These are phyloP conservation scores for Fusarium sp. DNA, from an alignment of 2,329 filamentous ascomycete genomes.

Conservation along the genomic window DNA sequence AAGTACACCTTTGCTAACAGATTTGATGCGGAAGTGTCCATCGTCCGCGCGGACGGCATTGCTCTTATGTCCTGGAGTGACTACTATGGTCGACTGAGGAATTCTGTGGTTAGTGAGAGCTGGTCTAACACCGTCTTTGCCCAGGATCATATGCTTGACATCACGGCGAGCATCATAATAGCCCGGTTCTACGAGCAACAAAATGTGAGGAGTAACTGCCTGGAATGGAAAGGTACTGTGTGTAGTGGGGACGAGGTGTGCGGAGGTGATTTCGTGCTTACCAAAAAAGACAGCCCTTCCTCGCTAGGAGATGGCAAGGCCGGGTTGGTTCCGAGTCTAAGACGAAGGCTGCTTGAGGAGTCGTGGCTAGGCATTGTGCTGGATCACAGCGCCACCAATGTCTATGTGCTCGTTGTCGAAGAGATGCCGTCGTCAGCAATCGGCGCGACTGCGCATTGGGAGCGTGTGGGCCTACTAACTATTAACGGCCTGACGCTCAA, in stretches of 20 bases:
- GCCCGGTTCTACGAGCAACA: neutral
- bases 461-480: neutral
- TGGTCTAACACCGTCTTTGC: neutral
- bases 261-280: neutral
- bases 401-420: neutral
- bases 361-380: neutral
- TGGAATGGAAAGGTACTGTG: neutral
- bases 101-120: neutral
- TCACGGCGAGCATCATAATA: neutral
- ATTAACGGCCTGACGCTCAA: neutral
- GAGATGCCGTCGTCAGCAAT: neutral
- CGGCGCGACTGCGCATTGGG: neutral
- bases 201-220: rapidly evolving
- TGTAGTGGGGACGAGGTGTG: neutral
- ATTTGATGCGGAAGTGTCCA: neutral
- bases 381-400: neutral
- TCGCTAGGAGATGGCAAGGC: neutral
- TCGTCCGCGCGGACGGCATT: neutral
- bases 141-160: neutral
- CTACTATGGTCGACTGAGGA: neutral
- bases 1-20: neutral
- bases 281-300: neutral
- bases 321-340: neutral
- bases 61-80: neutral
- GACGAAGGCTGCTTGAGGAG: neutral